Evolutionary conservation across 2,329 filamentous ascomycete species (phyloP).

Genomic region (Biscogniauxia mediterranea): DNA sequence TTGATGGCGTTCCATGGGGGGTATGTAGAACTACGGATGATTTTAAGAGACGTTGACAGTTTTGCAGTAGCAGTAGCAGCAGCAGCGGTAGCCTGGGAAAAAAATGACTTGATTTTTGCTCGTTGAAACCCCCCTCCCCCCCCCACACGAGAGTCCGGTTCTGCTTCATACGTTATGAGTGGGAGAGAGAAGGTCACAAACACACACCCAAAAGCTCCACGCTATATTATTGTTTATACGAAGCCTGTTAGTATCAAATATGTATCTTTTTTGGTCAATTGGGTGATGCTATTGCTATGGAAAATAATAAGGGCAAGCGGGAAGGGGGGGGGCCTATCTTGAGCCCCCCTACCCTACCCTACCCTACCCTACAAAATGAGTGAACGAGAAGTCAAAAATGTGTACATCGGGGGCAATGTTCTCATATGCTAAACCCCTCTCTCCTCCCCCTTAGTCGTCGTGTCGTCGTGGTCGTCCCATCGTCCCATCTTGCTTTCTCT

Average conservation of each 20-base stretch:
- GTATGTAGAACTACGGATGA: constrained; percentile 29
- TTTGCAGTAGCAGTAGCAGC: constrained; percentile 5
- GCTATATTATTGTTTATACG: neutral
- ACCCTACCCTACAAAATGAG: no score
- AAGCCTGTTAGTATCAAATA: neutral
- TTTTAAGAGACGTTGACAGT: constrained; percentile 21
- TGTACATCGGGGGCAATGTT: no score
- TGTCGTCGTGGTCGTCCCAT: no score
- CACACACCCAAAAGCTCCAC: no score
- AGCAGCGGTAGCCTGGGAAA: neutral
- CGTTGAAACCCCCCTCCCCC: neutral
- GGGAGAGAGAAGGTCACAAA: neutral
- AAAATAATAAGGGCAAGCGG: no score
- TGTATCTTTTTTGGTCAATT: neutral
- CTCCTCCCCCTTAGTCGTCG: no score
- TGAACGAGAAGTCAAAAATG: no score
- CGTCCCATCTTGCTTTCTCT: no score
- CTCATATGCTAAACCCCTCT: no score
- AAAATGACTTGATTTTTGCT: neutral
- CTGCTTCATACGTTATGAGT: neutral
- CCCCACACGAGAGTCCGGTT: neutral
- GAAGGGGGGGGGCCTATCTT: no score
- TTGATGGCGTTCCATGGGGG: constrained; percentile 31
- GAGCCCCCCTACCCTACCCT: no score
- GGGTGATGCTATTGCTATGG: neutral